These are phyloP conservation scores for Solanum clarkiae DNA, from an alignment of 257 asterid genomes.

Conservation along the genomic window DNA sequence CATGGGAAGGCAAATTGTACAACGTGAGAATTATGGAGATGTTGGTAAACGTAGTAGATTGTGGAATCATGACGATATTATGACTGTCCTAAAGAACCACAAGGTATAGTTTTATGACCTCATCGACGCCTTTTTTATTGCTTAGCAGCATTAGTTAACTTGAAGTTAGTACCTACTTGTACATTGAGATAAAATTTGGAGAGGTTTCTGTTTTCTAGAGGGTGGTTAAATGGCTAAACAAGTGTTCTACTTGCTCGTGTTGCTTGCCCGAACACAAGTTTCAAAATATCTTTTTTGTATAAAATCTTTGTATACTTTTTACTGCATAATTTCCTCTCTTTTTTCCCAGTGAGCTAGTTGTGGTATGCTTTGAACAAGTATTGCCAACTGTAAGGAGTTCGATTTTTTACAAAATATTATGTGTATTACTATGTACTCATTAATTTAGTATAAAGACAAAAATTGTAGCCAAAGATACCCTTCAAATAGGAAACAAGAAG, in stretches of 20 bases:
- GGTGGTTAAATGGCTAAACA: not conserved
- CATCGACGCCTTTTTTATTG: not conserved
- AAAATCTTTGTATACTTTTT: not conserved
- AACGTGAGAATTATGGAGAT: conserved; percentile 1
- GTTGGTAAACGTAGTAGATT: conserved; percentile 21
- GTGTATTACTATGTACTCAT: not conserved
- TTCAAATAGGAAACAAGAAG: not conserved
- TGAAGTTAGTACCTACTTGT: not conserved
- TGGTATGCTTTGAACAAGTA: not conserved
- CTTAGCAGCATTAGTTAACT: not conserved
- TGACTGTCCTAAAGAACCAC: conserved; percentile 1
- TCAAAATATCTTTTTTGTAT: not conserved
- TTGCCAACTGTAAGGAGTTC: not conserved
- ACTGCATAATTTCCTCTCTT: not conserved
- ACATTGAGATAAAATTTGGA: not conserved
- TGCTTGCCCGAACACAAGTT: not conserved
- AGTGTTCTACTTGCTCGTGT: not conserved
- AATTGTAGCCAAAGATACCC: not conserved
- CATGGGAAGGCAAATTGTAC: conserved; percentile 24
- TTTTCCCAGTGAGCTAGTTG: not conserved
- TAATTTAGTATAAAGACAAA: not conserved
- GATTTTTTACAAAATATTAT: not conserved
- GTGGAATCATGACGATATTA: conserved; percentile 10
- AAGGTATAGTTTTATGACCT: conserved; percentile 4
- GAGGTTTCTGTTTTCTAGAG: not conserved